These are phyloP conservation scores for Scheffersomyces titani DNA, from an alignment of 1,139 yeast genomes.

Conservation along the genomic window DNA sequence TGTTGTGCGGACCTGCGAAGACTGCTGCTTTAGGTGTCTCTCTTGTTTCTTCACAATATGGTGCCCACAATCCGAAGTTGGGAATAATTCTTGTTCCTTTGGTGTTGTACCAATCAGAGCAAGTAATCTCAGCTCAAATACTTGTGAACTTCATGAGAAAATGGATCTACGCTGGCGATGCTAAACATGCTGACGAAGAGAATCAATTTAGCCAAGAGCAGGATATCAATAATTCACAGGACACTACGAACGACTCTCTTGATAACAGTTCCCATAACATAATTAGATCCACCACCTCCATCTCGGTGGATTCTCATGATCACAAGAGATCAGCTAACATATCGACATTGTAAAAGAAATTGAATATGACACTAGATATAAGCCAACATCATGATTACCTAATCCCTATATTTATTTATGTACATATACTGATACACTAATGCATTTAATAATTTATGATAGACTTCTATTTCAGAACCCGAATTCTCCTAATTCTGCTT, in stretches of 20 bases:
- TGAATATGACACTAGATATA: background rate
- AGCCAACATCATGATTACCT: background rate
- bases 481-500: constrained; percentile 61
- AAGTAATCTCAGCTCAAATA: constrained; percentile 75
- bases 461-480: constrained; percentile 39
- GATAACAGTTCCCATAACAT: background rate
- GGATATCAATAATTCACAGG: background rate
- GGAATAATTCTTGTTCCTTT: constrained; percentile 79
- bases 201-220: background rate
- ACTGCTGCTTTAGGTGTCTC: constrained; percentile 92
- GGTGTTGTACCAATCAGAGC: constrained; percentile 84
- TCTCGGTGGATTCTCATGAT: background rate
- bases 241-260: background rate
- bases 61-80: constrained; percentile 56
- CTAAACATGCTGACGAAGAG: constrained; percentile 8
- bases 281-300: background rate
- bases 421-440: background rate
- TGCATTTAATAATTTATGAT: background rate
- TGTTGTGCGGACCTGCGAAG: constrained; percentile 91
- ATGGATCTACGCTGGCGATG: constrained; percentile 58
- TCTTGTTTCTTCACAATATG: constrained; percentile 76
- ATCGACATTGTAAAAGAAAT: background rate
- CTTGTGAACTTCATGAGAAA: constrained; percentile 62
- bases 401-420: background rate
- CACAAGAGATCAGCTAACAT: background rate